Evolutionary conservation across 2,329 filamentous ascomycete genomes (phyloP).

Genomic region (Trichoderma sp.): DNA sequence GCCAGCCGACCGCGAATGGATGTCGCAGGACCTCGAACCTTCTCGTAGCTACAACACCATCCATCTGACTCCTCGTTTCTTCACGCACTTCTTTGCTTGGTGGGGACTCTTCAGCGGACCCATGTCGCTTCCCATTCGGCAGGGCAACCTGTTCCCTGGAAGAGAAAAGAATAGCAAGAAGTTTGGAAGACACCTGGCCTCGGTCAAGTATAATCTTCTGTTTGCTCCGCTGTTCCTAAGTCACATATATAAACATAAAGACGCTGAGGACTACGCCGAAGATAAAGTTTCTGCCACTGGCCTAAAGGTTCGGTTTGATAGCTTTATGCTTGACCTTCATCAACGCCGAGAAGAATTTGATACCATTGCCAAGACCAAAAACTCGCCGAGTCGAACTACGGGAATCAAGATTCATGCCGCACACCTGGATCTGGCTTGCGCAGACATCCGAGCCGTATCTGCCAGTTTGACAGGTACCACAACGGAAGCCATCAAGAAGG

Average conservation of each 20-base stretch:
- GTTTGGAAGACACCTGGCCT: conserved; percentile 94
- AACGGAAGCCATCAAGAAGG: conserved; percentile 71
- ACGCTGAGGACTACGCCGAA: conserved; percentile 81
- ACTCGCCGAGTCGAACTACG: conserved; percentile 78
- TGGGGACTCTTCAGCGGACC: conserved; percentile 95
- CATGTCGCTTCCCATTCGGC: conserved; percentile 91
- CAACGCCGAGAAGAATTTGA: conserved; percentile 91
- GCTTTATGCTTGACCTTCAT: conserved; percentile 95
- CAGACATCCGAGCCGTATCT: conserved; percentile 90
- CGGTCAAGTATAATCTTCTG: conserved; percentile 95
- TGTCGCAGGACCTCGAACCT: conserved; percentile 70
- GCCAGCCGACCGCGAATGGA: conserved; percentile 85
- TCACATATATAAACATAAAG: conserved; percentile 98
- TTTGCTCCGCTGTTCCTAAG: conserved; percentile 92
- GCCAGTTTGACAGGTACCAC: conserved; percentile 84
- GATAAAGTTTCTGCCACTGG: conserved; percentile 85
- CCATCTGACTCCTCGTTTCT: conserved; percentile 92
- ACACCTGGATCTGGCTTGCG: conserved; percentile 87
- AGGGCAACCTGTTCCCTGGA: conserved; percentile 88
- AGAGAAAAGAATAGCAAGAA: conserved; percentile 98
- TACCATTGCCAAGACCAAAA: conserved; percentile 74
- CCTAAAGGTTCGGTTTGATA: conserved; percentile 94
- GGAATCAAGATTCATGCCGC: conserved; percentile 96
- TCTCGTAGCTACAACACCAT: conserved; percentile 96
- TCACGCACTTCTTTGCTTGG: conserved; percentile 98